phyloP scores from a whole-genome alignment of 768 basidiomycete genomes.

The Macrolepiota dolichaula region DNA sequence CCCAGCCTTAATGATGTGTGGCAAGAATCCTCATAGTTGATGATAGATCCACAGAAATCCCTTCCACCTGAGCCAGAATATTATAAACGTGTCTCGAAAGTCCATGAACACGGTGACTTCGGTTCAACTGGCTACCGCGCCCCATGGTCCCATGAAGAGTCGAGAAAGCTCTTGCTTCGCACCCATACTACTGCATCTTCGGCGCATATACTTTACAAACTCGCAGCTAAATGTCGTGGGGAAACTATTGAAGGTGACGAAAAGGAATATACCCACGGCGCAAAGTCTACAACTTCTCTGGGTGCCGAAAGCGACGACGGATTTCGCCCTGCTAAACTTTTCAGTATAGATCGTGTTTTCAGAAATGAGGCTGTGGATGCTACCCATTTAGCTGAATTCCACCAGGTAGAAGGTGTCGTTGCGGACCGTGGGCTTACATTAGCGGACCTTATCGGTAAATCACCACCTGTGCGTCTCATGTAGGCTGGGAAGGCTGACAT shows the following conservation, averaged over 20 bases:
- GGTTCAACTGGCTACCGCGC: slow-evolving; percentile 97
- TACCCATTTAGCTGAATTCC: slow-evolving; percentile 98
- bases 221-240: slow-evolving; percentile 80
- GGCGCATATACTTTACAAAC: slow-evolving; percentile 88
- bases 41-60: slow-evolving; percentile 72
- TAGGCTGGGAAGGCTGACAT: background rate
- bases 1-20: slow-evolving; percentile 2
- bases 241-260: slow-evolving; percentile 44
- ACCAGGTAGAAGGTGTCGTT: slow-evolving; percentile 99
- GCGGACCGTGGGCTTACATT: slow-evolving; percentile 91
- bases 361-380: slow-evolving; percentile 98
- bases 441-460: slow-evolving; percentile 91
- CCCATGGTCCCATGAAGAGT: slow-evolving; percentile 92
- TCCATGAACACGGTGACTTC: slow-evolving; percentile 85
- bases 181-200: slow-evolving; percentile 98
- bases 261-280: slow-evolving; percentile 36
- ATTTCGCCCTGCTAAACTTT: slow-evolving; percentile 89
- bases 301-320: slow-evolving; percentile 48
- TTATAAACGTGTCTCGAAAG: slow-evolving; percentile 77
- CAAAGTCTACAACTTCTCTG: slow-evolving; percentile 24
- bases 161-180: slow-evolving; percentile 85
- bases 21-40: background rate
- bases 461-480: background rate
- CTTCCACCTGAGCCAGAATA: slow-evolving; percentile 77
- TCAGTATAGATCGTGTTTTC: slow-evolving; percentile 98